phyloP scores from a whole-genome alignment of 768 basidiomycete species.

The Amanita exitialis region DNA sequence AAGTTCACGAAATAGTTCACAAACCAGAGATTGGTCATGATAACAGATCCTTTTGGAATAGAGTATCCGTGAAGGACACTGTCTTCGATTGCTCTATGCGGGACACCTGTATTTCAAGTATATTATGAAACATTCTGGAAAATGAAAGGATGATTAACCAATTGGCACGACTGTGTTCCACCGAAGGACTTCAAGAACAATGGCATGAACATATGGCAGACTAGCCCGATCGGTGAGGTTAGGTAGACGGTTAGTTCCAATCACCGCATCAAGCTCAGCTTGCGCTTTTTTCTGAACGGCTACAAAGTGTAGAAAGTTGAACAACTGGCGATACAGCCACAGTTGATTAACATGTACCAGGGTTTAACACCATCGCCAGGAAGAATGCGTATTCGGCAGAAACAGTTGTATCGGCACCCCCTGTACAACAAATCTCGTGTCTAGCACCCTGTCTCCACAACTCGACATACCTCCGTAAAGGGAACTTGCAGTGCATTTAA shows the following conservation, averaged over 20 bases:
- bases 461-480: slow-evolving; percentile 26
- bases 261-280: slow-evolving; percentile 37
- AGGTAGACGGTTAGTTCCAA: slow-evolving; percentile 27
- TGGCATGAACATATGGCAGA: slow-evolving; percentile 38
- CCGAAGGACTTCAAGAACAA: slow-evolving; percentile 37
- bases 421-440: slow-evolving; percentile 12
- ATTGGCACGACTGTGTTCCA: slow-evolving; percentile 39
- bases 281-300: slow-evolving; percentile 44
- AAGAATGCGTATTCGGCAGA: slow-evolving; percentile 27
- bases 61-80: slow-evolving; percentile 30
- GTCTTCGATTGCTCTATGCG: slow-evolving; percentile 36
- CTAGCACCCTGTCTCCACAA: neutral
- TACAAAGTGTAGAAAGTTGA: slow-evolving; percentile 12
- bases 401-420: slow-evolving; percentile 36
- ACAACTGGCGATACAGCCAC: neutral
- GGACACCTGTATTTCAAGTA: slow-evolving; percentile 22
- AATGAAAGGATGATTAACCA: slow-evolving; percentile 14
- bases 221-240: slow-evolving; percentile 27
- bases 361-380: neutral
- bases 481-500: slow-evolving; percentile 29
- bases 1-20: slow-evolving; percentile 2
- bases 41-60: slow-evolving; percentile 38
- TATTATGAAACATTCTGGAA: no score
- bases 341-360: neutral
- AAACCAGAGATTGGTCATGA: slow-evolving; percentile 40